Evolutionary conservation across 192 early-diverging fungal species (phyloP), one percentile per base, ranked within the genome.

Genomic region (Rhizophagus clarus): DNA sequence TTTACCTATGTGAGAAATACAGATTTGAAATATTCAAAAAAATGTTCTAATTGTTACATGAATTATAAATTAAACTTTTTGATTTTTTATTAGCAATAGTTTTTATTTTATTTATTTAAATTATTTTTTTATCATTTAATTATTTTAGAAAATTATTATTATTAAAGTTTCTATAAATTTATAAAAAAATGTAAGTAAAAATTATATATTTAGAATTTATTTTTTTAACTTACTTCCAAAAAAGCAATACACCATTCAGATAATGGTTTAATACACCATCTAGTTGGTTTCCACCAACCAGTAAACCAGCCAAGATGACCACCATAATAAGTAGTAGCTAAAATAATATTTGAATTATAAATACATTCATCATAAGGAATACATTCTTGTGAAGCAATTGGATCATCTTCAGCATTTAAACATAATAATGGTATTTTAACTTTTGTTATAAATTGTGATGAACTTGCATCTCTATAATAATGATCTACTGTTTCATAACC

Each of bases 301-400:
- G 92, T 88, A 82, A 94, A 95, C 92, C 93, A 98, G 3, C 96
- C 97, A 76, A 99, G 87, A 81, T 99, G 97, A 24, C 97, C 97
- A 69, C 97, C 97, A 42, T 88, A 85, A 17, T 82, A 76, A 4
- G 97, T 99, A 8, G 91, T 88, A 5, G 92, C 96, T 22, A 99
- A 83, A 0, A 97, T 63, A 37, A 95, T 85, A 83, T 93, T 85
- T 40, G 96, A 95, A 81, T 99, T 99, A 11, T 69, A 81, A 73
- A 82, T 83, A 76, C 92, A 89, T 63, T 94, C 92, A 71, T 93
- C 88, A 34, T 82, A 85, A 11, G 97, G 97, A 7, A 96, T 89
- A 26, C 87, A 87, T 63, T 91, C 84, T 8, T 79, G 69, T 3
- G 85, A 84, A 20, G 92, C 91, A 81, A 99, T 92, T n/a, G 97